phyloP scores from a whole-genome alignment of 108 stramenopile genomes.

The Licmophora abbreviata region DNA sequence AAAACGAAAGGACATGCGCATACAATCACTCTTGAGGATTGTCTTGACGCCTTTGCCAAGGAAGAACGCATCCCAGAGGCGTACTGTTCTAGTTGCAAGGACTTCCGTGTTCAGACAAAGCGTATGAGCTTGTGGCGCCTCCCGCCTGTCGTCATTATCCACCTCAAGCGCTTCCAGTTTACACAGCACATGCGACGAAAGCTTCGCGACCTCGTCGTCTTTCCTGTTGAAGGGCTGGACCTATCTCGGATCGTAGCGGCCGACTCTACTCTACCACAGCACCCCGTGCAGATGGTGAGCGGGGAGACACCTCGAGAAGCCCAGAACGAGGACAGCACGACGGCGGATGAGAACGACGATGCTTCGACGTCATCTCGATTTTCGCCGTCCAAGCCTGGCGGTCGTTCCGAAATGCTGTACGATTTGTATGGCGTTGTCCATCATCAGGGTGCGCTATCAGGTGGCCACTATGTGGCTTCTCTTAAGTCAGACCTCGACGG shows the following conservation, averaged over 20 bases:
- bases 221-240: slow-evolving; percentile 87
- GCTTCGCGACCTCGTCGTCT: slow-evolving; percentile 87
- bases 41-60: slow-evolving; percentile 77
- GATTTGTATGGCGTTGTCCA: slow-evolving; percentile 89
- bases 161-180: slow-evolving; percentile 94
- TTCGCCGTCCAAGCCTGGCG: slow-evolving; percentile 7
- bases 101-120: slow-evolving; percentile 81
- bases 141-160: slow-evolving; percentile 91
- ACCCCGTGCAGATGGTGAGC: slow-evolving; percentile 1
- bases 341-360: slow-evolving; percentile 6
- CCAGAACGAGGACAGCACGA: neutral
- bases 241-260: slow-evolving; percentile 71
- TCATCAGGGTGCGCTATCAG: slow-evolving; percentile 83
- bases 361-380: neutral
- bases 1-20: slow-evolving; percentile 43
- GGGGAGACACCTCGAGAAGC: neutral
- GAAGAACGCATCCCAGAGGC: slow-evolving; percentile 85
- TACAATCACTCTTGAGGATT: slow-evolving; percentile 76
- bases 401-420: slow-evolving; percentile 61
- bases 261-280: slow-evolving; percentile 13
- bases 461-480: slow-evolving; percentile 86
- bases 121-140: slow-evolving; percentile 86
- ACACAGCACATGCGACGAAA: slow-evolving; percentile 85
- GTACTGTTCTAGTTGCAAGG: slow-evolving; percentile 88
- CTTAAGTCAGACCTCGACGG: slow-evolving; percentile 79